phyloP scores from a whole-genome alignment of 1,139 yeast genomes.

The Geotrichum fermentans region DNA sequence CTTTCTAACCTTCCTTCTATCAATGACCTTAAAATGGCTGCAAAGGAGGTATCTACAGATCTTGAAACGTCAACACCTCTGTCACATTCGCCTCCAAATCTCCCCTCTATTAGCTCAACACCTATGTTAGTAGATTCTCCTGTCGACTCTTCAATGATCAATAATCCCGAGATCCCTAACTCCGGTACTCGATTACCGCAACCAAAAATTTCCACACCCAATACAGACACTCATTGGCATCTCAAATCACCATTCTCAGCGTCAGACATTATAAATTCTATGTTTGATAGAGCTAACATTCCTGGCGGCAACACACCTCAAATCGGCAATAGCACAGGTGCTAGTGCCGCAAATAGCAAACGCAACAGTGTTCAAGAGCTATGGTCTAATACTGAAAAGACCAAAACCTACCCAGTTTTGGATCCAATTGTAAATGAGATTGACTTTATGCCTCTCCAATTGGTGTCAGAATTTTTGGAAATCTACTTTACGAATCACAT shows the following conservation, averaged over 20 bases:
- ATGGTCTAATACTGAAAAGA: neutral
- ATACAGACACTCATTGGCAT: constrained; percentile 13
- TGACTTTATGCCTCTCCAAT: constrained; percentile 17
- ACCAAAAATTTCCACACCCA: constrained; percentile 5
- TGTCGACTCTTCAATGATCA: neutral
- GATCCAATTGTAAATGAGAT: constrained; percentile 27
- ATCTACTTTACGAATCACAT: constrained; percentile 27
- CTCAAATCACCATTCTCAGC: constrained; percentile 13
- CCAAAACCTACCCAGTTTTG: constrained; percentile 31
- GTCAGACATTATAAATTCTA: constrained; percentile 9
- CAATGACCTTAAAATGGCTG: constrained; percentile 9
- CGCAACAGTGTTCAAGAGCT: constrained; percentile 1
- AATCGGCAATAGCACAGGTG: neutral
- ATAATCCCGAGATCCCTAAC: neutral
- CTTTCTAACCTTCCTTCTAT: constrained; percentile 11
- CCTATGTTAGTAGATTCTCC: neutral
- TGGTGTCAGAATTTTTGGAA: constrained; percentile 22
- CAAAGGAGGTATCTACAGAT: constrained; percentile 2
- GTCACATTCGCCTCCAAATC: constrained; percentile 9
- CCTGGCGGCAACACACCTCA: constrained; percentile 1
- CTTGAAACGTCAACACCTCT: neutral
- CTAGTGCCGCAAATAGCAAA: neutral
- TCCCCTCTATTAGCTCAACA: constrained; percentile 16
- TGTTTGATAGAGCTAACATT: constrained; percentile 5
- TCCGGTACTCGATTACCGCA: neutral